phyloP scores from a whole-genome alignment of 2,329 filamentous ascomycete species.

The Fusarium sp. region DNA sequence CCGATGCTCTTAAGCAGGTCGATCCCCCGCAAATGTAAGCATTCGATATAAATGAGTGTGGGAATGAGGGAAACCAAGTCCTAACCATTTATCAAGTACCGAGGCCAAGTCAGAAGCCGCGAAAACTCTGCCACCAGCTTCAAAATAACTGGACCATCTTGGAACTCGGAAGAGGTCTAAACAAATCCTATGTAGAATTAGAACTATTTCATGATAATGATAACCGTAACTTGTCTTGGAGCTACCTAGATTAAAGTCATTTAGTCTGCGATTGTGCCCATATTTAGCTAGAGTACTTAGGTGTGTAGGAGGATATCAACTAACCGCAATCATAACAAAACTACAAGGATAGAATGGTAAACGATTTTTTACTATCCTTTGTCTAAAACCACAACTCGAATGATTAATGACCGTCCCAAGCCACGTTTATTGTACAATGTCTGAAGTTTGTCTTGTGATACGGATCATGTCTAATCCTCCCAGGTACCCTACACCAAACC shows the following conservation, averaged over 20 bases:
- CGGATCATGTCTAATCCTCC: background rate
- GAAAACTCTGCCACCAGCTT: constrained; percentile 22
- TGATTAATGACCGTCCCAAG: background rate
- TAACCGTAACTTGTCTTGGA: background rate
- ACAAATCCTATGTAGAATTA: background rate
- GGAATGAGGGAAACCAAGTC: too few relatives aligned
- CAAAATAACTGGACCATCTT: constrained; percentile 13
- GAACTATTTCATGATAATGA: constrained; percentile 2
- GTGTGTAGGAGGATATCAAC: background rate
- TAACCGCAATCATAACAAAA: background rate
- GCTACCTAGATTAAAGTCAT: background rate
- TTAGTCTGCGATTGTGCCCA: background rate
- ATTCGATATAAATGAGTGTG: too few relatives aligned
- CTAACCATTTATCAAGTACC: constrained; percentile 14
- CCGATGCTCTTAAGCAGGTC: constrained; percentile 29
- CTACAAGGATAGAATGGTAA: too few relatives aligned
- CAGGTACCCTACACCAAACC: background rate
- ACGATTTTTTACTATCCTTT: background rate
- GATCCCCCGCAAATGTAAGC: constrained; percentile 27
- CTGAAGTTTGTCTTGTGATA: background rate
- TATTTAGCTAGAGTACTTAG: background rate
- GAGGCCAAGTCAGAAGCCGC: constrained; percentile 16
- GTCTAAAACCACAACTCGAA: background rate
- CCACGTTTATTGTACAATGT: background rate
- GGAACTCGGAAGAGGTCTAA: background rate